Evolutionary conservation across 2,329 filamentous ascomycete species (phyloP), one percentile per base, ranked within the genome.

Genomic region (Tolypocladium cylindrosporum): DNA sequence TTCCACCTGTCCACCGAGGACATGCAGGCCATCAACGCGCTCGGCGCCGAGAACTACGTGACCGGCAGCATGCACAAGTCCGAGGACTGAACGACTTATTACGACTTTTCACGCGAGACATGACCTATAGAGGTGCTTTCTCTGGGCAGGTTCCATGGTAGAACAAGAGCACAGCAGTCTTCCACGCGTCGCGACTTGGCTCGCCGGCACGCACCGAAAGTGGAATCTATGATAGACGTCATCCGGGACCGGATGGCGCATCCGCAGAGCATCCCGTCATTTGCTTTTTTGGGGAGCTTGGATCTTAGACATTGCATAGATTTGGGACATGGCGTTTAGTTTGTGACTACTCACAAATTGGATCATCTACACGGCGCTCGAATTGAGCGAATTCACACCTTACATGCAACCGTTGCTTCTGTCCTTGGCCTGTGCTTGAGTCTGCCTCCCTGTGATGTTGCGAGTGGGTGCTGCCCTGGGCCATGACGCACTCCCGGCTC

Each of bases 11-110:
- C 77, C 0, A 71, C 77, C 24, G 77, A 72, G 50, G 87, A 90
- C 66, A 79, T 90, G 76, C 71, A 78, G 64, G 74, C 58, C 37
- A 77, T 92, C 77, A 83, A 89, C 67, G 77, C 67, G 1, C 74
- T 91, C 55, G 69, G 66, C 41, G 85, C 90, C 67, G 88, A 91
- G 73, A 82, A 86, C 69, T 78, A 91, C 37, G 86, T 91, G 31
- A 91, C 88, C 14, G 86, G 73, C 64, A 69, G 65, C 61, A 74
- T 75, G 68, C 73, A 75, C 67, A 74, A 73, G 67, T 72, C 72
- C 42, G 52, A 60, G 36, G 72, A 75, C 63, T 75, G 59, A 71
- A 64, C 57, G 61, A 31, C 39, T 21, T 19, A 21, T 43, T 16
- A 36, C 27, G 39, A 55, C 36, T 31, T 31, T 54, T 54, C 21